Evolutionary conservation across 345 rosid genomes (phyloP).

Genomic region (Arabidopsis suecica): DNA sequence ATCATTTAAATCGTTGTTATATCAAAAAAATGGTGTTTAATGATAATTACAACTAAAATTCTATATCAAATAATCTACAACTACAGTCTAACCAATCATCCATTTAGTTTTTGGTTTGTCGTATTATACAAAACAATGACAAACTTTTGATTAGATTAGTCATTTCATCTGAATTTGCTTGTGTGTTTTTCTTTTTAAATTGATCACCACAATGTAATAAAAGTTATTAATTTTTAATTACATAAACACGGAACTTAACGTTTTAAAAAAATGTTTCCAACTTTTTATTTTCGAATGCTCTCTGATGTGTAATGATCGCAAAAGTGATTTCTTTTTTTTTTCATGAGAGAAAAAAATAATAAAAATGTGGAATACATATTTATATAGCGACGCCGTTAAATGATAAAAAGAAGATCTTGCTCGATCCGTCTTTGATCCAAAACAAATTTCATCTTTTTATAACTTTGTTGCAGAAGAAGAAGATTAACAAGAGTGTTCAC

Average conservation of each 20-base stretch:
- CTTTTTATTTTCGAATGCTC: neutral
- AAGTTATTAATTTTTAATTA: neutral
- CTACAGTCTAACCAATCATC: too few relatives aligned
- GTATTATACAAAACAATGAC: too few relatives aligned
- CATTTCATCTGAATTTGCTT: neutral
- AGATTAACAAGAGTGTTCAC: too few relatives aligned
- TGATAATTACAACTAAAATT: too few relatives aligned
- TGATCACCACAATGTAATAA: neutral
- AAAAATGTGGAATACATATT: neutral
- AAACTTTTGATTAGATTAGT: neutral
- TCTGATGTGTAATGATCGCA: conserved; percentile 2
- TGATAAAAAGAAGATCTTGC: neutral
- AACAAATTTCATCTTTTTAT: too few relatives aligned
- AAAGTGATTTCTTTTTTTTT: neutral
- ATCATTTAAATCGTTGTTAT: too few relatives aligned
- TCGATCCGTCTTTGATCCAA: neutral
- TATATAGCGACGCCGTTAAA: neutral
- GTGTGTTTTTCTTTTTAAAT: neutral
- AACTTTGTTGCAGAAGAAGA: too few relatives aligned
- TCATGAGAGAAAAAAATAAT: neutral
- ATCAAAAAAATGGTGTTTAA: too few relatives aligned
- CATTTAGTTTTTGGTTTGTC: too few relatives aligned
- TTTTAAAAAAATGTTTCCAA: neutral
- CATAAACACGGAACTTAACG: neutral
- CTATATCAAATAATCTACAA: too few relatives aligned